Base-by-base conservation (phyloP, 306 rosid genomes). In the Quercus robur region DNA sequence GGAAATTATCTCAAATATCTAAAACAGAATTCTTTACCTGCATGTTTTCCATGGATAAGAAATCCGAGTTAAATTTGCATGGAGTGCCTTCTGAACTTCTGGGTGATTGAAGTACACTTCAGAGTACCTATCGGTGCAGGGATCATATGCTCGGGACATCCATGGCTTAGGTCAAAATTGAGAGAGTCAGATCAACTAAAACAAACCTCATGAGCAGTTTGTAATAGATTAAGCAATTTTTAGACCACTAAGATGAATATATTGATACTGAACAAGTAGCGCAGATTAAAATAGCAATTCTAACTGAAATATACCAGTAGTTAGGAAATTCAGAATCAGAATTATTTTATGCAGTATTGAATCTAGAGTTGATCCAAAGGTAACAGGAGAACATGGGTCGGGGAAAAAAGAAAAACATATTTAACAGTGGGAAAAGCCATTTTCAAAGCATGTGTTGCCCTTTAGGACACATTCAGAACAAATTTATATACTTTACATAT, bases 131-230 rank as follows among this genome's bases (percentile, higher is more conserved):
- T 89, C 97, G 0, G 98, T 88, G 83, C 99, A 96, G 8, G 99
- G 99, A 89, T 96, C 99, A 28, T 96, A 93, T 67, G 92, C 97
- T 82, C 94, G 83, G 33, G 90, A 93, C 97, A 93, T 93, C 98
- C 99, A 93, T 70, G 99, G 97, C 99, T 96, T 88, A 35, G 80
- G 81, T 85, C 79, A 61, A 58, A 89, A 74, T 61, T 12, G 81
- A 81, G 6, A 78, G 23, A 2, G 23, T 13, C 33, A 78, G 49
- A 61, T 78, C 72, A 62, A 56, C 30, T 20, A 77, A 83, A 74
- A 70, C 56, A 75, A 73, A 62, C 69, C 19, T 20, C 19, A 5
- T 6, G 35, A 51, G 54, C 2, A 14, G 72, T 58, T 26, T 17
- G 28, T 8, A 44, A 75, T 0, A 66, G 26, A 59, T 73, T 15